phyloP scores from a whole-genome alignment of 2,329 filamentous ascomycete species.

The Fusarium irregulare region DNA sequence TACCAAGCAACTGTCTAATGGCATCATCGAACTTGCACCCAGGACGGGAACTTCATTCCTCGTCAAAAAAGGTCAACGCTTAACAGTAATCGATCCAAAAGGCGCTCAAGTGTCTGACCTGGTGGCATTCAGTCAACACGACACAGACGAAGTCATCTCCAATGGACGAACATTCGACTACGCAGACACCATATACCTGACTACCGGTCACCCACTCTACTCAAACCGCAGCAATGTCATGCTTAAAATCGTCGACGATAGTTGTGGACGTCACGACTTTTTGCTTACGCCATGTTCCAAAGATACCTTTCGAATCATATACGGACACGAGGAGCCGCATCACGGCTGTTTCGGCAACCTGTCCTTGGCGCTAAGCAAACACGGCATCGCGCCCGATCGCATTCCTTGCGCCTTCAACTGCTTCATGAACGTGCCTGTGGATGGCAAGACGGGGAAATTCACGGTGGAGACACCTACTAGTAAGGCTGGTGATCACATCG shows the following conservation, averaged over 20 bases:
- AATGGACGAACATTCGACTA: conserved; percentile 14
- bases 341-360: conserved; percentile 18
- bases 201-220: neutral
- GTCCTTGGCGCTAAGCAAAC: neutral
- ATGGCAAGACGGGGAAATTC: conserved; percentile 6
- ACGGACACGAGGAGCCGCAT: conserved; percentile 3
- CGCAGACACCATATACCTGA: conserved; percentile 9
- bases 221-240: conserved; percentile 12
- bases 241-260: conserved; percentile 5
- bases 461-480: neutral
- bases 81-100: conserved; percentile 1
- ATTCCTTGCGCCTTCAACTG: conserved; percentile 11
- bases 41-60: conserved; percentile 2
- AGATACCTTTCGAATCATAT: conserved; percentile 14
- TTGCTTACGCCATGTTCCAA: conserved; percentile 9
- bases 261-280: conserved; percentile 9
- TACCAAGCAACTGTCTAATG: neutral
- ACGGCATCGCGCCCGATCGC: conserved; percentile 1
- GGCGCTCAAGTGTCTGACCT: conserved; percentile 9
- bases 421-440: conserved; percentile 11
- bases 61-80: neutral
- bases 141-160: conserved; percentile 9
- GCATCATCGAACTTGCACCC: neutral
- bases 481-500: conserved; percentile 3
- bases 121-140: conserved; percentile 5